Base-by-base conservation (phyloP, 129 eudicot species). In the Solidago caesia region DNA sequence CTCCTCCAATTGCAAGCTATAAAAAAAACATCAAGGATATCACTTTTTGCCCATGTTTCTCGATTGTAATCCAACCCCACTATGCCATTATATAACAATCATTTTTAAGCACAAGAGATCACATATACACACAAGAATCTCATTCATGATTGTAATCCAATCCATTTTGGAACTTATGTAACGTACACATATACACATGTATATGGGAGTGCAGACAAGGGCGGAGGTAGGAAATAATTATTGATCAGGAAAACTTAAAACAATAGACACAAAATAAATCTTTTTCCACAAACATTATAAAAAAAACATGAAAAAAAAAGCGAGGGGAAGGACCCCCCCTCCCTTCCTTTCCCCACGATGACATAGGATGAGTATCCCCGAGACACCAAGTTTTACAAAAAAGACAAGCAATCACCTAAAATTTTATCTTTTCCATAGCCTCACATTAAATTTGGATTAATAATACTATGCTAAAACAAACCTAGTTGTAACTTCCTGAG, bases 1-100 rank as follows among this genome's bases (percentile, higher is more conserved):
- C 98, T 68, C 97, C 98, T 44, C 97, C 98, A 55, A 86, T 84
- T 16, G 93, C 80, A 64, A 83, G 82, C 98, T 94, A 87, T 56
- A 25, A 64, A 75, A 16, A 58, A 33, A 39, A 58, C 70, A 53
- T 16, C 72, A 45, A 9, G 61, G 71, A 4, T 53, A 69, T 69
- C 63, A 83, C 68, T 7, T 41, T 14, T 43, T 3, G 33, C 21
- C 63, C 72, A 62, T 21, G 27, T 21, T 3, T 77, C 21, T 21
- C 21, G 0, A 21, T 21, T 21, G 21, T 21, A 21, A 21, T 21
- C 21, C 21, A 21, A 21, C 21, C 21, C 21, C 21, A 21, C 21
- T 21, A 21, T 21, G 21, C 21, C 21, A 21, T 21, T 21, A 21
- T 21, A 21, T 21, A 21, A 21, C 21, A 21, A 21, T 21, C 67